Conservation (phyloP, 2,329 filamentous ascomycete genomes). For the Reticulascus tulasneorum region DNA sequence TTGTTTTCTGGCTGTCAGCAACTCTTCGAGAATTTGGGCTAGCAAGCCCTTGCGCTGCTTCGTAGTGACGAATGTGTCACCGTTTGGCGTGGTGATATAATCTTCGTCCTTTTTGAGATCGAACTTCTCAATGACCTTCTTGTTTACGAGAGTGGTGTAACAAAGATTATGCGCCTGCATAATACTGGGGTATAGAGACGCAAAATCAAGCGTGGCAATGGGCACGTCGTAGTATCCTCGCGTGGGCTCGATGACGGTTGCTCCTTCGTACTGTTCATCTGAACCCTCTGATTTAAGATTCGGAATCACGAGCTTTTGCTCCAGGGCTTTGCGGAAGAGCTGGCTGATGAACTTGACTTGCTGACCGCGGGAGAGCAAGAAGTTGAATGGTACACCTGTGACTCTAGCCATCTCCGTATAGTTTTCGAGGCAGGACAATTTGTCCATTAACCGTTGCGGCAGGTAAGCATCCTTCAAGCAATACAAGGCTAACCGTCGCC, state of each 20-base stretch:
- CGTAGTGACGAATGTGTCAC: slow-evolving; percentile 84
- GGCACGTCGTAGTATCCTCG: slow-evolving; percentile 93
- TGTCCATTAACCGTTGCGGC: slow-evolving; percentile 91
- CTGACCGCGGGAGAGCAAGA: slow-evolving; percentile 83
- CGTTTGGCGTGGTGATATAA: slow-evolving; percentile 94
- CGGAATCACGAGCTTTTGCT: slow-evolving; percentile 91
- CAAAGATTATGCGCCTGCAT: slow-evolving; percentile 98
- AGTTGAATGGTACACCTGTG: slow-evolving; percentile 97
- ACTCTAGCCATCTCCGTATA: slow-evolving; percentile 99
- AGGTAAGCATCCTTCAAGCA: slow-evolving; percentile 97
- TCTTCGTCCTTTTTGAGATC: slow-evolving; percentile 82
- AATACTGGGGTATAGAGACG: slow-evolving; percentile 96
- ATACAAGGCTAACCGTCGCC: slow-evolving; percentile 87
- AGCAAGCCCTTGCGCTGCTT: slow-evolving; percentile 89
- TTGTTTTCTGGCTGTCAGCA: slow-evolving; percentile 86
- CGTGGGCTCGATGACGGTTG: slow-evolving; percentile 93
- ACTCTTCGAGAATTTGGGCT: slow-evolving; percentile 91
- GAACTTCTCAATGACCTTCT: slow-evolving; percentile 70
- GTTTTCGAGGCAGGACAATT: slow-evolving; percentile 96
- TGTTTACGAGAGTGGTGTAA: slow-evolving; percentile 89
- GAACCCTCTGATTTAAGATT: slow-evolving; percentile 68
- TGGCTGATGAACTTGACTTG: slow-evolving; percentile 98
- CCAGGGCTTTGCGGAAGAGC: slow-evolving; percentile 87
- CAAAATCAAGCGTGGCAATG: slow-evolving; percentile 96
- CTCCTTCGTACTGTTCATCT: slow-evolving; percentile 94